These are phyloP conservation scores for Backusella tarrabulga DNA, from an alignment of 192 early-diverging fungal species.

Conservation along the genomic window DNA sequence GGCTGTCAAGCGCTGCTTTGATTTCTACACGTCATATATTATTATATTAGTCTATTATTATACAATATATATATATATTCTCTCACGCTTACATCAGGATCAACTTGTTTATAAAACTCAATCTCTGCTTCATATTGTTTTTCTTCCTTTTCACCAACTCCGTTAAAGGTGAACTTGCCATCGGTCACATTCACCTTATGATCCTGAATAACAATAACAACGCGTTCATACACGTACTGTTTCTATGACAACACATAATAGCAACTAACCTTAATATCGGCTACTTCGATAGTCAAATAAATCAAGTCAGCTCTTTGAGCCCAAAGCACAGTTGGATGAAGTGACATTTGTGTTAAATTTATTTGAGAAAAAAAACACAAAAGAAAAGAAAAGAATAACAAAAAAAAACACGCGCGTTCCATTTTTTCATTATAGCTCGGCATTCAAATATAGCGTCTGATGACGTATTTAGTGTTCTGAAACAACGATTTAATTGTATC, in stretches of 20 bases:
- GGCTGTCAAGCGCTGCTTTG: constrained; percentile 63
- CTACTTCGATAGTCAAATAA: constrained; percentile 80
- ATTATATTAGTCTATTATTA: constrained; percentile 3
- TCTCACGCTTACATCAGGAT: constrained; percentile 58
- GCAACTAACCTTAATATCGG: constrained; percentile 56
- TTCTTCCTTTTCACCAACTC: constrained; percentile 50
- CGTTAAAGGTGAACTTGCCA: constrained; percentile 62
- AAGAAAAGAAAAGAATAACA: constrained; percentile 15
- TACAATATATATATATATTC: neutral
- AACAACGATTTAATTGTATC: neutral
- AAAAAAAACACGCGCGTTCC: neutral
- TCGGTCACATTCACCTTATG: constrained; percentile 15
- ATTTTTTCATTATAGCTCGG: neutral
- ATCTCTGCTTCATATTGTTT: constrained; percentile 74
- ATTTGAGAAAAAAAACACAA: constrained; percentile 14
- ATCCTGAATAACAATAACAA: constrained; percentile 9
- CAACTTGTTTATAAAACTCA: constrained; percentile 70
- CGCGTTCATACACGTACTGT: neutral
- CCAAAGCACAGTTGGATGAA: constrained; percentile 81
- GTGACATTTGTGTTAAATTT: constrained; percentile 20
- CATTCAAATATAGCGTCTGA: neutral
- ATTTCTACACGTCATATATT: constrained; percentile 21
- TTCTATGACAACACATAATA: neutral
- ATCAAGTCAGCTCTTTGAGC: constrained; percentile 82
- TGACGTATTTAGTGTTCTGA: neutral